These are phyloP conservation scores for Chaetomiaceae sp. DNA, from an alignment of 2,329 filamentous ascomycete genomes.

Conservation along the genomic window DNA sequence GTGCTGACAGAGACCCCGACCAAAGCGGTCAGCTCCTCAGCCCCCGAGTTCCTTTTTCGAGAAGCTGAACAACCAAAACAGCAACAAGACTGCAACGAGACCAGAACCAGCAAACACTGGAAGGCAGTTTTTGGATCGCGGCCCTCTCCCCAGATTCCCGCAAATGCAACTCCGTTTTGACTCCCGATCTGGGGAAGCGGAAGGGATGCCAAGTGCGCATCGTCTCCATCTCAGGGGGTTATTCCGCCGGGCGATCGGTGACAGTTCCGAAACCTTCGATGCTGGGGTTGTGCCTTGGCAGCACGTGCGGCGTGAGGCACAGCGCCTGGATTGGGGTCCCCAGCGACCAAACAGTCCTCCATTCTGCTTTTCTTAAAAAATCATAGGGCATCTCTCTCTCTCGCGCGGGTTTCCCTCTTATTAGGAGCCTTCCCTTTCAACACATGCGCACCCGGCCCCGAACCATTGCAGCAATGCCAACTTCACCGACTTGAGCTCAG, in stretches of 20 bases:
- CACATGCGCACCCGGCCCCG: too few species aligned
- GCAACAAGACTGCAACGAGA: too few species aligned
- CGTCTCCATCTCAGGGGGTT: not conserved
- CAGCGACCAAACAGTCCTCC: not conserved
- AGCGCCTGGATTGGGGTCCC: not conserved
- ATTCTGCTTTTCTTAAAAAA: not conserved
- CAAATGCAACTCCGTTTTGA: not conserved
- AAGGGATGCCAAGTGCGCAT: slow-evolving; percentile 2
- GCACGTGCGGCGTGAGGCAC: slow-evolving; percentile 10
- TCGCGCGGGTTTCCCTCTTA: too few species aligned
- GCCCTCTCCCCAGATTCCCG: not conserved
- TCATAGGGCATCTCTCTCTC: not conserved
- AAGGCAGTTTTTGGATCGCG: too few species aligned
- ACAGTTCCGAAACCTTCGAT: slow-evolving; percentile 7
- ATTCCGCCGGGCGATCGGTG: slow-evolving; percentile 10
- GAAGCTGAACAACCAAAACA: too few species aligned
- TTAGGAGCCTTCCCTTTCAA: too few species aligned
- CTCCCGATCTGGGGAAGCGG: slow-evolving; percentile 3
- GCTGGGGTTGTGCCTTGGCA: not conserved
- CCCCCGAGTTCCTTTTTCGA: not conserved
- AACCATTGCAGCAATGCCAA: too few species aligned
- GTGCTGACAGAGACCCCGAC: too few species aligned
- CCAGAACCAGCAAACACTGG: too few species aligned
- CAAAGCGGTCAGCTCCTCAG: not conserved
- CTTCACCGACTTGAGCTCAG: too few species aligned